Evolutionary conservation across 1,139 yeast genomes (phyloP).

Genomic region (Tardiomyces digboiensis): DNA sequence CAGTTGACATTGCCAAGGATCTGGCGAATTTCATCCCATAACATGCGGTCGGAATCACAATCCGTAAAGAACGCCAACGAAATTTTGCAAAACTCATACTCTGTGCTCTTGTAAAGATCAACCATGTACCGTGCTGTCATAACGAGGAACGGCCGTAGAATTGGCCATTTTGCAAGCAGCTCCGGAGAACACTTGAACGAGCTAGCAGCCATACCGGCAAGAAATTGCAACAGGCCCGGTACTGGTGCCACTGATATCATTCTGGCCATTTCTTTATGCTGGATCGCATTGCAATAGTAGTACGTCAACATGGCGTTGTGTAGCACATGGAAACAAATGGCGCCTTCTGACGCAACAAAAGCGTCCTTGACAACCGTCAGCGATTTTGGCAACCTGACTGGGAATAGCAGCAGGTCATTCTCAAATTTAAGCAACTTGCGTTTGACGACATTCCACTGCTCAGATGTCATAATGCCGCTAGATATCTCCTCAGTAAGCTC

Average conservation of each 20-base stretch:
- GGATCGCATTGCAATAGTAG: slow-evolving; percentile 10
- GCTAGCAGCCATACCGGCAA: slow-evolving; percentile 15
- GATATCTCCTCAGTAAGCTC: not conserved
- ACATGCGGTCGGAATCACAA: slow-evolving; percentile 8
- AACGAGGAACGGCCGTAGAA: slow-evolving; percentile 9
- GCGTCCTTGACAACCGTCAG: slow-evolving; percentile 16
- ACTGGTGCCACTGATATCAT: slow-evolving; percentile 13
- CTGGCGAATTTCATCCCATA: slow-evolving; percentile 8
- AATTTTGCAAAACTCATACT: slow-evolving; percentile 13
- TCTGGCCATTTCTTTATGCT: slow-evolving; percentile 9
- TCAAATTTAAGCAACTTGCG: slow-evolving; percentile 9
- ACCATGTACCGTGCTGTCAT: slow-evolving; percentile 12
- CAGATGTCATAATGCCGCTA: not conserved
- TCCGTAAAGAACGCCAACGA: slow-evolving; percentile 12
- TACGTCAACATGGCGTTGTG: slow-evolving; percentile 12
- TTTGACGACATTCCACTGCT: slow-evolving; percentile 2
- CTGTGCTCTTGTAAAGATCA: slow-evolving; percentile 8
- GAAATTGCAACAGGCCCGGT: slow-evolving; percentile 15
- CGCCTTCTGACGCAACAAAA: slow-evolving; percentile 13
- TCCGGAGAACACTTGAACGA: slow-evolving; percentile 12
- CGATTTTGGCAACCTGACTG: slow-evolving; percentile 13
- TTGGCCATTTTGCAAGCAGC: slow-evolving; percentile 12
- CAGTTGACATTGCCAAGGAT: slow-evolving; percentile 10
- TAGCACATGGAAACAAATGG: slow-evolving; percentile 13
- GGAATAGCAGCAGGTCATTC: slow-evolving; percentile 15